Percentiles rank a stretch among this genome's conserved stretches.
Evolutionary conservation across 2,329 filamentous ascomycete genomes (phyloP).

Genomic region (Alternaria infectoria): DNA sequence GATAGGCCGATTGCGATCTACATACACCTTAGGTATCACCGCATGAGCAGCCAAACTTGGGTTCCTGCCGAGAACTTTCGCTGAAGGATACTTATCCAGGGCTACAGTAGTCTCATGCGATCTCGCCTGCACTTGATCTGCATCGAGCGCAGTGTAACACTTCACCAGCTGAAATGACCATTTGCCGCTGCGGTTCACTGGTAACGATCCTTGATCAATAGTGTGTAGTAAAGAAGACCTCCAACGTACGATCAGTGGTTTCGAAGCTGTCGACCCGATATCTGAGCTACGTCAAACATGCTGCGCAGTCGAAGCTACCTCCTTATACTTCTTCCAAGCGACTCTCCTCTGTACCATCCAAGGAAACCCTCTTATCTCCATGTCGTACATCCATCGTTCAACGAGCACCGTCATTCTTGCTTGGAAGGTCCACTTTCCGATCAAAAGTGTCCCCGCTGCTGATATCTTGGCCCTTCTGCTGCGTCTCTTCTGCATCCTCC

Average conservation of each 20-base stretch:
- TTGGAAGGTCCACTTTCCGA: neutral
- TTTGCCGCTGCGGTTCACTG: neutral
- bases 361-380: neutral
- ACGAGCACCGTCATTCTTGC: neutral
- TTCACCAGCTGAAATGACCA: neutral
- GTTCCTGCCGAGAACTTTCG: neutral
- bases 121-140: neutral
- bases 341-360: neutral
- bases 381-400: neutral
- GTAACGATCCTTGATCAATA: rapidly evolving
- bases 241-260: neutral
- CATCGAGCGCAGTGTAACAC: neutral
- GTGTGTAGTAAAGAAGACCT: neutral
- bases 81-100: neutral
- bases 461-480: rapidly evolving
- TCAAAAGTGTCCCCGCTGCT: neutral
- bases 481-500: neutral
- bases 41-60: neutral
- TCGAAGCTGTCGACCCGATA: neutral
- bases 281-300: neutral
- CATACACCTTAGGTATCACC: neutral
- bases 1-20: neutral
- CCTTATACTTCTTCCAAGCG: neutral
- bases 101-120: neutral
- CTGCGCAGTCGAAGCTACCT: neutral